Evolutionary conservation across 441 rosid genomes (phyloP), one percentile per base, ranked within the genome.

Genomic region (Populus hybrid): DNA sequence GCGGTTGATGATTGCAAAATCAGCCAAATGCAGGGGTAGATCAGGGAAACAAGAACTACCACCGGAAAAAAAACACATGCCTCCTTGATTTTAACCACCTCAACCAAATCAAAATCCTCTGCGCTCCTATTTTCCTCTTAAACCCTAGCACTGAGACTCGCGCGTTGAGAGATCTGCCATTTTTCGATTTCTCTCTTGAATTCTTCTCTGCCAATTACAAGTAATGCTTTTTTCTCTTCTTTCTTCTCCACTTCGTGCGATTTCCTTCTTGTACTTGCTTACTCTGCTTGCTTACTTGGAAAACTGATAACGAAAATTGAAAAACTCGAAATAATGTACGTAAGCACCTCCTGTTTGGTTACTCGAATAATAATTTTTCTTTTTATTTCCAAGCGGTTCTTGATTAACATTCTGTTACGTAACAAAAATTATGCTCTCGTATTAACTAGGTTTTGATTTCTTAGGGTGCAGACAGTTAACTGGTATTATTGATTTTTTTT

Each of bases 121-220:
- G 8, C 30, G 0, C 34, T 72, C 6, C 3, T 11, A 5, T 20
- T 21, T 11, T 6, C 11, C 54, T 8, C 57, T 69, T 23, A 69
- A 76, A 57, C 83, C 88, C 85, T 79, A 81, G 72, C 74, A 32
- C 76, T 34, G 34, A 71, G 40, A 10, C 63, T 70, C 69, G 61
- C 23, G 9, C 77, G 18, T 38, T 8, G 66, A 23, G 30, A 73
- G 74, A 79, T 76, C 78, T 61, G 54, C 42, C 40, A 38, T 30
- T 24, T 35, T 65, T 9, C 67, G 10, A 7, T 74, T 65, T 6
- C 23, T 75, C n/a, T 26, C 78, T 28, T 32, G 24, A 54, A 65
- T 69, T 73, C 61, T 30, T 10, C 67, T 64, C 73, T 54, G 28
- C 61, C 42, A 61, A 8, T 70, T 54, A 86, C 85, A 78, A 73